Percentiles rank a stretch among this genome's conserved stretches.
Conservation (phyloP, 192 early-diverging fungal genomes). For the Backusella tuberculispora region DNA sequence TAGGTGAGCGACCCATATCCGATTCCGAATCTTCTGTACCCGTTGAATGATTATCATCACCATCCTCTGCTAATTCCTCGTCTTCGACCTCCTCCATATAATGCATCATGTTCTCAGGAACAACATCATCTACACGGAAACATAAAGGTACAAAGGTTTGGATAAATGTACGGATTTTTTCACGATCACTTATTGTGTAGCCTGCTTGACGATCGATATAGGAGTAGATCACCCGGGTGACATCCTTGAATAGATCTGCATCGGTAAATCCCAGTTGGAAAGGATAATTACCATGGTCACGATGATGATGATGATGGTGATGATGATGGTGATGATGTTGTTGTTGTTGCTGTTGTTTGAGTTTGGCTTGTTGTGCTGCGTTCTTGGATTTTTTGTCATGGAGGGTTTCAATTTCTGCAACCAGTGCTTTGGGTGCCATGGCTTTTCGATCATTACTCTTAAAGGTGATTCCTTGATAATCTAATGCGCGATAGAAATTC, state of each 20-base stretch:
- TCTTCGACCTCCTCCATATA: conserved; percentile 55
- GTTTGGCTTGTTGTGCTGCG: background rate
- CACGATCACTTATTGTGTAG: conserved; percentile 62
- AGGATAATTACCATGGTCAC: background rate
- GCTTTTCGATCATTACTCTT: conserved; percentile 86
- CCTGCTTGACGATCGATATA: conserved; percentile 69
- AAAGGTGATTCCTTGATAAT: conserved; percentile 93
- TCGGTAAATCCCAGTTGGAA: conserved; percentile 83
- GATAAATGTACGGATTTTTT: conserved; percentile 77
- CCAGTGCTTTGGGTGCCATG: conserved; percentile 75
- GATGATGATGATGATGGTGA: too few species aligned
- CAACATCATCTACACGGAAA: conserved; percentile 58
- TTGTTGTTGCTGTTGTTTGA: conserved; percentile 66
- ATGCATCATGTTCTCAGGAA: conserved; percentile 47
- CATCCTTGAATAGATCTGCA: conserved; percentile 74
- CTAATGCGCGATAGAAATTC: conserved; percentile 94
- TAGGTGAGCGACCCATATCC: conserved; percentile 31
- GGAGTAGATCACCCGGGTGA: conserved; percentile 72
- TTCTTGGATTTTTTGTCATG: conserved; percentile 36
- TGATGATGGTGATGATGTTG: too few species aligned
- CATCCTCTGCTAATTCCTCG: conserved; percentile 55
- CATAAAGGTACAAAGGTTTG: conserved; percentile 72
- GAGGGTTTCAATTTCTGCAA: conserved; percentile 85
- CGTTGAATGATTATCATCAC: conserved; percentile 37
- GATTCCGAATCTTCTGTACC: conserved; percentile 44